Base-by-base conservation (phyloP, 192 early-diverging fungal genomes). In the Kappamyces sp. region DNA sequence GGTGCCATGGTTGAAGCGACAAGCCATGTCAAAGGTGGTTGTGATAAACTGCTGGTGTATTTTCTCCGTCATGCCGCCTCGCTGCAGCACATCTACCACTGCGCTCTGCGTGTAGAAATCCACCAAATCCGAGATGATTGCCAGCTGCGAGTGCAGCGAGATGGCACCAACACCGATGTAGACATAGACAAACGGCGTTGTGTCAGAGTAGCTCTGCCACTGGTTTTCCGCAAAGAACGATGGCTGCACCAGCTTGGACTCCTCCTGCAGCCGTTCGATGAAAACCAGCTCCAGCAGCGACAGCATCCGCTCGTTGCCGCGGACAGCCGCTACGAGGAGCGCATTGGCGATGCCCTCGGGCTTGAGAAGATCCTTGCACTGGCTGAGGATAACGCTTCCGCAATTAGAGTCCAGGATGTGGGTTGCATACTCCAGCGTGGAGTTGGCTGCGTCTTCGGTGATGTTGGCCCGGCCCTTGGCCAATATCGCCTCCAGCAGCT, bases 71-170 rank as follows among this genome's bases (percentile, higher is more conserved):
- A 74, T 60, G 3, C 57, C 47, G 31, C 34, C 51, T 15, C 49
- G 52, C 23, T 23, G 23, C 23, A 23, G 23, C 31, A 71, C 49
- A 36, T 63, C 62, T 5, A 40, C 46, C n/a, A 15, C 61, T 35
- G 65, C 66, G 10, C 65, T 60, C 23, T 71, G 65, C 34, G 40
- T n/a, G 44, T 67, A 66, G 49, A 71, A 71, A 36, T 71, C 61
- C 23, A 71, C 66, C 13, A 71, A 51, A 46, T 71, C 69, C 13
- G 13, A 44, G 9, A 71, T 43, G 6, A 62, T 67, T 13, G 47
- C 48, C 1, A 65, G 65, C 15, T 59, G 55, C 2, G 69, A 60
- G 10, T 63, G 66, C 1, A 64, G 65, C 10, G 61, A 64, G 8
- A 57, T 65, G 13, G 69, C 65, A 33, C 65, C 64, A 5, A 71